Percentiles rank a stretch among this genome's conserved stretches.
Conservation (phyloP, 805 yeast genomes). For the Yarrowia alimentaria region DNA sequence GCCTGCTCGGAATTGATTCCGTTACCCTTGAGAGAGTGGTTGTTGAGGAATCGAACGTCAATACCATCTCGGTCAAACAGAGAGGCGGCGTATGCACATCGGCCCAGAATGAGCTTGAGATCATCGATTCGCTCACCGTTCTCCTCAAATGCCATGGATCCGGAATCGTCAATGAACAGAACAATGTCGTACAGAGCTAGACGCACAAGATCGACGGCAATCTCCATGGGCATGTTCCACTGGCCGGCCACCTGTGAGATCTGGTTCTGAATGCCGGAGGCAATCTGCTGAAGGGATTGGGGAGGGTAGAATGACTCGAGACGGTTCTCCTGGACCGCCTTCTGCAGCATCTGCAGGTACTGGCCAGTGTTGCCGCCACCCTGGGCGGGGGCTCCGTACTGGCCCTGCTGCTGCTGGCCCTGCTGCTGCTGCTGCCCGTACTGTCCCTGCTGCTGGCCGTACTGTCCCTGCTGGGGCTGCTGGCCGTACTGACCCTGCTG, state of each 20-base stretch:
- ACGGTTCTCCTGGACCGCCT: slow-evolving; percentile 36
- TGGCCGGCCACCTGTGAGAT: slow-evolving; percentile 31
- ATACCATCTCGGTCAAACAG: slow-evolving; percentile 38
- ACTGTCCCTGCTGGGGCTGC: slow-evolving; percentile 27
- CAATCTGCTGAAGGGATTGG: slow-evolving; percentile 36
- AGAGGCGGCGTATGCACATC: slow-evolving; percentile 38
- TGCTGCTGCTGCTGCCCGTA: slow-evolving; percentile 29
- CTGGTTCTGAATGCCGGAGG: slow-evolving; percentile 33
- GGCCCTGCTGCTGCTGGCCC: slow-evolving; percentile 20
- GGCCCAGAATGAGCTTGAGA: slow-evolving; percentile 35
- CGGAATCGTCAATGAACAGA: slow-evolving; percentile 38
- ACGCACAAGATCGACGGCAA: slow-evolving; percentile 37
- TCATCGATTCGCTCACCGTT: slow-evolving; percentile 40
- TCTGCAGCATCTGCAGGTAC: slow-evolving; percentile 32
- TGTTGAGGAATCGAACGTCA: slow-evolving; percentile 39
- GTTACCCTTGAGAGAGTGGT: slow-evolving; percentile 33
- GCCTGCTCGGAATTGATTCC: slow-evolving; percentile 34
- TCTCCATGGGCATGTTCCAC: slow-evolving; percentile 38
- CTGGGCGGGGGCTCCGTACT: slow-evolving; percentile 7
- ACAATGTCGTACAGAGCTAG: slow-evolving; percentile 39
- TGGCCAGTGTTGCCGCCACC: slow-evolving; percentile 28
- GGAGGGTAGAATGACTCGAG: slow-evolving; percentile 38
- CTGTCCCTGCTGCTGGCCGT: slow-evolving; percentile 23
- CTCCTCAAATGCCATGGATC: slow-evolving; percentile 40
- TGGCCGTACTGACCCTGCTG: slow-evolving; percentile 29